A percentile compares a stretch with the other conserved stretches of the same genome.
These are phyloP conservation scores for Fusarium subtropicale DNA, from an alignment of 2,329 filamentous ascomycete species.

Conservation along the genomic window DNA sequence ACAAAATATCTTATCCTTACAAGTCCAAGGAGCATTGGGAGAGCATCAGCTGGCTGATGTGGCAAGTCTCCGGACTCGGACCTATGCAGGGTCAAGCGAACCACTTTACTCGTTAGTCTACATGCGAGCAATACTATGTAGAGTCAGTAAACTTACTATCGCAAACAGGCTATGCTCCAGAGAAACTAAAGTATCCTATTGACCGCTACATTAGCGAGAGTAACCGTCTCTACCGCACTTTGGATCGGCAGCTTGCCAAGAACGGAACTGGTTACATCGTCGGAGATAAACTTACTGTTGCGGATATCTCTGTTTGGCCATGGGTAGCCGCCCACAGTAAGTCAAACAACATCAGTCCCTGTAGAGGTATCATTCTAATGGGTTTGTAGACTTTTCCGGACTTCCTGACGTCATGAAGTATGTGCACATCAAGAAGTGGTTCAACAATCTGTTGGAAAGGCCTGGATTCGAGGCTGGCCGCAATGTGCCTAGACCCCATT, in stretches of 20 bases:
- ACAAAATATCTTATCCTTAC: constrained; percentile 83
- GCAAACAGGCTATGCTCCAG: background rate
- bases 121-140: constrained; percentile 24
- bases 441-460: constrained; percentile 74
- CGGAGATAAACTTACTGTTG: constrained; percentile 76
- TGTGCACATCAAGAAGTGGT: constrained; percentile 80
- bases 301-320: constrained; percentile 83
- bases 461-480: constrained; percentile 80
- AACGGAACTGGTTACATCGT: constrained; percentile 68
- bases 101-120: constrained; percentile 73
- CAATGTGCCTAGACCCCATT: constrained; percentile 75
- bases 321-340: constrained; percentile 72
- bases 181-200: background rate
- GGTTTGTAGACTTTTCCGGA: background rate
- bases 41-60: constrained; percentile 79
- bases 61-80: constrained; percentile 82
- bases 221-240: constrained; percentile 79
- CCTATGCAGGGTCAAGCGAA: constrained; percentile 86
- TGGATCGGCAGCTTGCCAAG: constrained; percentile 72
- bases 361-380: background rate
- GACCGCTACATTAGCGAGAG: constrained; percentile 86
- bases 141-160: background rate
- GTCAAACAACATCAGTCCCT: background rate
- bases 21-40: constrained; percentile 81
- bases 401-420: constrained; percentile 74